A percentile compares a stretch with the other conserved stretches of the same genome.
phyloP scores from a whole-genome alignment of 805 yeast species.

The Suhomyces sp. region DNA sequence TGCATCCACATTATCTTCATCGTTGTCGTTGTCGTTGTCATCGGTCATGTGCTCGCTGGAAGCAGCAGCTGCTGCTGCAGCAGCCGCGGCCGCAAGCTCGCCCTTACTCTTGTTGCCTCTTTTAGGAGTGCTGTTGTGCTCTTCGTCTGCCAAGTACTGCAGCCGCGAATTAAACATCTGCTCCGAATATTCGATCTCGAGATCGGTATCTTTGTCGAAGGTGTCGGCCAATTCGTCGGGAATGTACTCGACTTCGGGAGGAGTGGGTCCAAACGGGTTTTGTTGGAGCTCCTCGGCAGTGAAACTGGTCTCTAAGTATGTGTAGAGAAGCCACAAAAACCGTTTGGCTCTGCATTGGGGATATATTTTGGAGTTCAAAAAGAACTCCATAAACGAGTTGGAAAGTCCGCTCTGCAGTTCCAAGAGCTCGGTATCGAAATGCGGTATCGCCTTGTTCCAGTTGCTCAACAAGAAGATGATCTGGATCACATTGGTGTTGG shows the following conservation, averaged over 20 bases:
- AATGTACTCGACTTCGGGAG: conserved; percentile 30
- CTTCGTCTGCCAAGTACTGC: conserved; percentile 39
- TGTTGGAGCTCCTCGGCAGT: conserved; percentile 43
- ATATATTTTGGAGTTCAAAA: conserved; percentile 57
- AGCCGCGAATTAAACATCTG: conserved; percentile 46
- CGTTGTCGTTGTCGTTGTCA: conserved; percentile 6
- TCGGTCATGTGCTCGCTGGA: conserved; percentile 4
- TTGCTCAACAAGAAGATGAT: conserved; percentile 72
- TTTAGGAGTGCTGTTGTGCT: conserved; percentile 30
- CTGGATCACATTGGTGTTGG: conserved; percentile 65
- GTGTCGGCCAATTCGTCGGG: conserved; percentile 21
- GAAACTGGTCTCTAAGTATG: conserved; percentile 73
- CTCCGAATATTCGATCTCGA: conserved; percentile 47
- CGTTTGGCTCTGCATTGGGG: conserved; percentile 68
- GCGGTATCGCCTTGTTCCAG: conserved; percentile 48
- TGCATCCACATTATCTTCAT: conserved; percentile 6
- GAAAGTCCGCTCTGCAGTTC: conserved; percentile 12
- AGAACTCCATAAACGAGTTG: conserved; percentile 65
- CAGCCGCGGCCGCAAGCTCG: conserved; percentile 11
- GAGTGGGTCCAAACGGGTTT: conserved; percentile 57
- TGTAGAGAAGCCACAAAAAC: conserved; percentile 79
- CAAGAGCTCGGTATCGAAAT: conserved; percentile 11
- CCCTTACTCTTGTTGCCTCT: conserved; percentile 29
- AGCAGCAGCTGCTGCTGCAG: conserved; percentile 1
- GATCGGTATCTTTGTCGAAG: conserved; percentile 47